A percentile compares a stretch with the other conserved stretches of the same genome.
phyloP scores from a whole-genome alignment of 441 rosid genomes.

The Gossypium davidsonii region DNA sequence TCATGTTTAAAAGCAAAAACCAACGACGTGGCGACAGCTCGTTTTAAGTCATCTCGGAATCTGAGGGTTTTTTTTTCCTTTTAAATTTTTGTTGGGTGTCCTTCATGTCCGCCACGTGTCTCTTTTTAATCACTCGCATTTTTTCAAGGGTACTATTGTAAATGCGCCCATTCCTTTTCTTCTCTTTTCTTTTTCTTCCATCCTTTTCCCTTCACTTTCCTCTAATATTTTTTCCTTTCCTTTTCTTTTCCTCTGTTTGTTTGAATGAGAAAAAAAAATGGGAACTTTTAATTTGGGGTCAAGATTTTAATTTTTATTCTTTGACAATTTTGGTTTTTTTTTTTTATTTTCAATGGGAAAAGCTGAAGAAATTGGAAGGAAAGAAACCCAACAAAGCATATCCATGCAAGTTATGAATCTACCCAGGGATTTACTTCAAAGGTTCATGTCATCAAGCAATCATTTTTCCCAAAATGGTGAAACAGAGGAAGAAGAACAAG shows the following conservation, averaged over 20 bases:
- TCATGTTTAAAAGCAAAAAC: neutral
- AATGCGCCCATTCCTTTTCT: neutral
- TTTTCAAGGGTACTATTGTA: constrained; percentile 5
- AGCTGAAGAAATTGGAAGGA: constrained; percentile 22
- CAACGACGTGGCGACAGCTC: constrained; percentile 26
- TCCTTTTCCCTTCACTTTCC: neutral
- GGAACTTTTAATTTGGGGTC: constrained; percentile 17
- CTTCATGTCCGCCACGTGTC: constrained; percentile 40
- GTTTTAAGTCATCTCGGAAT: constrained; percentile 30
- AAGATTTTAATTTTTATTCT: neutral
- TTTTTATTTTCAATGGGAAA: constrained; percentile 24
- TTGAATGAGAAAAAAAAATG: constrained; percentile 15
- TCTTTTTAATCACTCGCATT: neutral
- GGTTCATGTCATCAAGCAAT: constrained; percentile 27
- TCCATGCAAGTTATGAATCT: constrained; percentile 17
- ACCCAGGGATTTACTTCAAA: constrained; percentile 40
- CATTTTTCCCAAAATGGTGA: constrained; percentile 23
- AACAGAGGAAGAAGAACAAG: constrained; percentile 27
- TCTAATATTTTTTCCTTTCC: neutral
- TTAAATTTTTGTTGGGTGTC: neutral
- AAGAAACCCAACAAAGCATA: constrained; percentile 19
- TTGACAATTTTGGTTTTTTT: neutral
- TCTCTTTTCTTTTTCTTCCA: neutral
- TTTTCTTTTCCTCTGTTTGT: neutral
- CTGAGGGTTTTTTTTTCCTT: constrained; percentile 6